These are phyloP conservation scores for Hypericum androsaemum DNA, from an alignment of 345 rosid genomes.

Conservation along the genomic window DNA sequence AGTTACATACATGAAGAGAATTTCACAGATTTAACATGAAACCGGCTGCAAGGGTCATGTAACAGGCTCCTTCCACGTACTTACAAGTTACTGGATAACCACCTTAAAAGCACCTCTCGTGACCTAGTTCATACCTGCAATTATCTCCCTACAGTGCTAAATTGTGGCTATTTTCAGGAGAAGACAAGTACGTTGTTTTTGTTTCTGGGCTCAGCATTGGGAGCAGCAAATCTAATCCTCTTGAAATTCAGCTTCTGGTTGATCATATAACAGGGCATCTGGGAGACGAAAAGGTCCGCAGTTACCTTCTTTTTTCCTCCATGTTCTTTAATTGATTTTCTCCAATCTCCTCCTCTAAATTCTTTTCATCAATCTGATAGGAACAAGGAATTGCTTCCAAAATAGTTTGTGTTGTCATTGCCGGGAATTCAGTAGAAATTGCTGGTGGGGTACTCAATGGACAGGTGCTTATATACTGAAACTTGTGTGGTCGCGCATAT, in stretches of 20 bases:
- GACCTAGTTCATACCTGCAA: no score
- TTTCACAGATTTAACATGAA: no score
- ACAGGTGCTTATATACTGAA: constrained; percentile 36
- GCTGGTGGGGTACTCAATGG: constrained; percentile 58
- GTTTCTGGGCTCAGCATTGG: constrained; percentile 78
- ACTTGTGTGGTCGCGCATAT: neutral
- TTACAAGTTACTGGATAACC: no score
- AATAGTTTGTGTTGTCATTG: constrained; percentile 81
- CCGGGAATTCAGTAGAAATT: constrained; percentile 87
- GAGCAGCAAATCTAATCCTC: constrained; percentile 60
- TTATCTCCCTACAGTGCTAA: constrained; percentile 15
- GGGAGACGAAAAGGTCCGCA: constrained; percentile 69
- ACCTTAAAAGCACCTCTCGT: no score
- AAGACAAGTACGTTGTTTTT: constrained; percentile 73
- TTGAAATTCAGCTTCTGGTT: constrained; percentile 84
- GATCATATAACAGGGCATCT: constrained; percentile 93
- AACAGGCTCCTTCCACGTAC: no score
- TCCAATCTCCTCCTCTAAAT: constrained; percentile 8
- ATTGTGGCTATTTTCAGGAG: constrained; percentile 39
- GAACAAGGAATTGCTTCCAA: constrained; percentile 68
- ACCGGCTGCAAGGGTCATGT: no score
- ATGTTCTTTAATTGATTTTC: constrained; percentile 9
- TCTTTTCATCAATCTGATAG: constrained; percentile 28
- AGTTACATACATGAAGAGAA: no score
- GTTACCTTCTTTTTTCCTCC: constrained; percentile 10